Conservation (phyloP, 2,329 filamentous ascomycete species). For the Colletotrichum noveboracense region DNA sequence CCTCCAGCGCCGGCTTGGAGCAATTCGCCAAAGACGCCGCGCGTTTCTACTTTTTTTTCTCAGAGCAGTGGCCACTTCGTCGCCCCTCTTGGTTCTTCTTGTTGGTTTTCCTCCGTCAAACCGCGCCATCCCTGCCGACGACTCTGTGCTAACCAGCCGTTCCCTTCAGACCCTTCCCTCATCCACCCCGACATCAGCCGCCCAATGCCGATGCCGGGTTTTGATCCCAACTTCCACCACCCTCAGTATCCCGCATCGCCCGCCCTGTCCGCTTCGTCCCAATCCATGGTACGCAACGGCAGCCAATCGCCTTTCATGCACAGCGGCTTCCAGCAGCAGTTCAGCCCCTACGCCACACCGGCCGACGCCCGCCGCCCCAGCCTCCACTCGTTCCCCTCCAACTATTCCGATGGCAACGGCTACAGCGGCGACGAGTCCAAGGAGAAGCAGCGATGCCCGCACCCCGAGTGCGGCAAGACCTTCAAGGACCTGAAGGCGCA, state of each 20-base stretch:
- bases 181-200: constrained; percentile 61
- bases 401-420: constrained; percentile 59
- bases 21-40: constrained; percentile 30
- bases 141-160: constrained; percentile 40
- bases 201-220: constrained; percentile 53
- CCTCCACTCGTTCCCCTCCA: constrained; percentile 70
- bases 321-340: constrained; percentile 56
- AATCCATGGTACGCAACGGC: constrained; percentile 54
- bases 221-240: constrained; percentile 54
- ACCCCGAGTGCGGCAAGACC: constrained; percentile 81
- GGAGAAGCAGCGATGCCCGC: constrained; percentile 77
- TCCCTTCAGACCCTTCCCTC: constrained; percentile 56
- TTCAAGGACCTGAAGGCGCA: constrained; percentile 95
- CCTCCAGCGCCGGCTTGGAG: constrained; percentile 33
- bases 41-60: constrained; percentile 54
- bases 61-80: constrained; percentile 59
- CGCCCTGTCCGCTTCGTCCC: constrained; percentile 62
- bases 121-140: constrained; percentile 19
- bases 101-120: constrained; percentile 52
- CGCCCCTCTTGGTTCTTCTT: constrained; percentile 55
- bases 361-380: constrained; percentile 67
- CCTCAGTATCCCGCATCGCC: constrained; percentile 65
- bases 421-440: constrained; percentile 68
- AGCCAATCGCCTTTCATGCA: constrained; percentile 73
- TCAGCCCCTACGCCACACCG: constrained; percentile 59